Conservation (phyloP, 2,329 filamentous ascomycete genomes). For the Cercospora sp. region DNA sequence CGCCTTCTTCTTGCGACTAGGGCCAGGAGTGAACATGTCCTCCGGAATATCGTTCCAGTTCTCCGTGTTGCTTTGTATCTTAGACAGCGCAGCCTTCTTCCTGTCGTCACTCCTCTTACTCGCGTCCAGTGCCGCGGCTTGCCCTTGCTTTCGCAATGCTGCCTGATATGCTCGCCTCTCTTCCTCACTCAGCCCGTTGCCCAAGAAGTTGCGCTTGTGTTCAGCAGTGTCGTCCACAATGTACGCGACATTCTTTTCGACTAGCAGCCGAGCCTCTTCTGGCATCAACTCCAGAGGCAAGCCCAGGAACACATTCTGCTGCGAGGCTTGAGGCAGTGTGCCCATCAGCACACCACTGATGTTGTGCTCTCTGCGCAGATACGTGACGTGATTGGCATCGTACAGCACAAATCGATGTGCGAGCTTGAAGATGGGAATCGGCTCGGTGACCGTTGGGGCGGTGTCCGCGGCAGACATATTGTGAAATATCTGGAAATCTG, state of each 20-base stretch:
- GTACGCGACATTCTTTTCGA: slow-evolving; percentile 73
- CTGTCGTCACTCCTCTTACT: slow-evolving; percentile 51
- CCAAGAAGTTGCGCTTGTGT: slow-evolving; percentile 65
- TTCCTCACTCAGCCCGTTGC: slow-evolving; percentile 51
- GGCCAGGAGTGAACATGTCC: slow-evolving; percentile 35
- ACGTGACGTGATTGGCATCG: slow-evolving; percentile 75
- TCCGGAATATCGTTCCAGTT: slow-evolving; percentile 41
- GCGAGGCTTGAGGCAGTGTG: slow-evolving; percentile 85
- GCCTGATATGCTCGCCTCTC: slow-evolving; percentile 63
- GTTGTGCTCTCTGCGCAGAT: slow-evolving; percentile 75
- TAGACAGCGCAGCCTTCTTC: slow-evolving; percentile 53
- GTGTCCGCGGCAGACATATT: slow-evolving; percentile 32
- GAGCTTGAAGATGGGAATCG: slow-evolving; percentile 77
- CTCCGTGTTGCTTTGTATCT: slow-evolving; percentile 39
- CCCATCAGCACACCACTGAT: slow-evolving; percentile 85
- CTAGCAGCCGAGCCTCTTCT: slow-evolving; percentile 81
- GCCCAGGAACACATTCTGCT: slow-evolving; percentile 91
- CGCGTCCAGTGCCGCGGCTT: slow-evolving; percentile 50
- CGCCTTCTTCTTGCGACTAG: slow-evolving; percentile 22
- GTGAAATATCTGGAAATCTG: neutral
- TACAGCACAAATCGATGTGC: slow-evolving; percentile 84
- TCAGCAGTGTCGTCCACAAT: slow-evolving; percentile 75
- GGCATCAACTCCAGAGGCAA: slow-evolving; percentile 86
- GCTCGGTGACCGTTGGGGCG: slow-evolving; percentile 47
- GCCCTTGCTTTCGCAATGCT: slow-evolving; percentile 56